Evolutionary conservation across 805 yeast genomes (phyloP).

Genomic region (Candida broadrunensis): DNA sequence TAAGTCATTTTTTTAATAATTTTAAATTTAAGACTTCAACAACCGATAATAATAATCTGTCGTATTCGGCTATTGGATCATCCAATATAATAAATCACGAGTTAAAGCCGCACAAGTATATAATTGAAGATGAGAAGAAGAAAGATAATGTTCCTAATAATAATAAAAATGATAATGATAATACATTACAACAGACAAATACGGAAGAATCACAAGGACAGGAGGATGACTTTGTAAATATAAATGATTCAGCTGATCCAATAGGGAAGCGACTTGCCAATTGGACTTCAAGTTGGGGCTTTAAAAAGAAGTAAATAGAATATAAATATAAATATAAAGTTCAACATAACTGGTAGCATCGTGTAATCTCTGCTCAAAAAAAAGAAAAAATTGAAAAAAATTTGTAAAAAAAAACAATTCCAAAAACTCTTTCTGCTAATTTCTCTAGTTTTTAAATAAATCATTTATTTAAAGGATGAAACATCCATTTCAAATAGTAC

Average conservation of each 20-base stretch:
- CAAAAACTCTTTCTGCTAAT: too few relatives aligned
- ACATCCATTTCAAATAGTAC: slow-evolving; percentile 67
- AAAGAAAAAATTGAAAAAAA: too few relatives aligned
- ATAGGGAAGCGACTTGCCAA: slow-evolving; percentile 1
- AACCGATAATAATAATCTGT: not conserved
- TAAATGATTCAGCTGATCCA: not conserved
- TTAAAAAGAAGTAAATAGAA: not conserved
- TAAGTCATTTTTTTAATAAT: slow-evolving; percentile 23
- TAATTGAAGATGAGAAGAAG: slow-evolving; percentile 7
- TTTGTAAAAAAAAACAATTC: too few relatives aligned
- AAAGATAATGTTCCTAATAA: slow-evolving; percentile 1
- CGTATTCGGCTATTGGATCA: not conserved
- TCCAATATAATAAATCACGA: slow-evolving; percentile 9
- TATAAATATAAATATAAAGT: too few relatives aligned
- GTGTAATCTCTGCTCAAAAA: not conserved
- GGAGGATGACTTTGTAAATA: slow-evolving; percentile 1
- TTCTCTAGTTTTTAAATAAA: too few relatives aligned
- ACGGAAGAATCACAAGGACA: slow-evolving; percentile 1
- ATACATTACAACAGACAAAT: slow-evolving; percentile 1
- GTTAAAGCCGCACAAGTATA: slow-evolving; percentile 19
- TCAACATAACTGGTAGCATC: too few relatives aligned
- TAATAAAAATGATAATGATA: not conserved
- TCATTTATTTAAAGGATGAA: slow-evolving; percentile 37
- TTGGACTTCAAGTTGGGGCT: slow-evolving; percentile 6
- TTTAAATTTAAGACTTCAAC: slow-evolving; percentile 12